Percentiles rank a stretch among this genome's conserved stretches.
Evolutionary conservation across 768 basidiomycete species (phyloP).

Genomic region (Pisolithus sp.): DNA sequence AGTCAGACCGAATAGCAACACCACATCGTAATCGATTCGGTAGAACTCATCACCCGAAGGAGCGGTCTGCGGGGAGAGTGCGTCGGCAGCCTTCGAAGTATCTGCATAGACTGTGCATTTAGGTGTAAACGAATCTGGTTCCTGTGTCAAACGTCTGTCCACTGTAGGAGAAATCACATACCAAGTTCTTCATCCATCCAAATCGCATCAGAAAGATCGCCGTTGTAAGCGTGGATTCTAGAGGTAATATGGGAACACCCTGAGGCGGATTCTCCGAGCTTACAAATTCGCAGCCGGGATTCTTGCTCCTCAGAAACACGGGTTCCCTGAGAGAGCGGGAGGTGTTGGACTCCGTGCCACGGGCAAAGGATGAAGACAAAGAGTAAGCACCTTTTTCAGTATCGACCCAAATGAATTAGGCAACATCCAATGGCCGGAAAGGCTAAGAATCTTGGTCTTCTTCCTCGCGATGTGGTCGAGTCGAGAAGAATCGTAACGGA

Average conservation of each 20-base stretch:
- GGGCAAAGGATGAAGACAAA: too few relatives aligned
- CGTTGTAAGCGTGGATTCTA: slow-evolving; percentile 4
- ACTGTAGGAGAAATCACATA: not conserved
- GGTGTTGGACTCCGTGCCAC: not conserved
- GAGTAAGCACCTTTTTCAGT: slow-evolving; percentile 27
- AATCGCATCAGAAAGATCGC: not conserved
- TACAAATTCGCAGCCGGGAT: not conserved
- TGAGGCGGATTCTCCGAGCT: not conserved
- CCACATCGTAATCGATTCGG: slow-evolving; percentile 23
- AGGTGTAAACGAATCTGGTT: slow-evolving; percentile 4
- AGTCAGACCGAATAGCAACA: slow-evolving; percentile 36
- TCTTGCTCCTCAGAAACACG: slow-evolving; percentile 6
- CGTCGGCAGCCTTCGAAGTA: slow-evolving; percentile 6
- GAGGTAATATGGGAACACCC: not conserved
- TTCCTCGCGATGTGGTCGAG: slow-evolving; percentile 33
- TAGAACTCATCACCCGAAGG: slow-evolving; percentile 8
- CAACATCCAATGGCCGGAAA: slow-evolving; percentile 25
- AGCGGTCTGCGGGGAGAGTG: not conserved
- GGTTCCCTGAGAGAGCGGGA: slow-evolving; percentile 15
- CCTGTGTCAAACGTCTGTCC: not conserved
- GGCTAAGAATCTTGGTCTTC: slow-evolving; percentile 10
- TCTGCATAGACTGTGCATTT: slow-evolving; percentile 3
- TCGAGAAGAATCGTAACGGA: slow-evolving; percentile 20
- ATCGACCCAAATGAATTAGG: slow-evolving; percentile 33
- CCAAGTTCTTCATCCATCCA: slow-evolving; percentile 5